phyloP scores from a whole-genome alignment of 495 filamentous ascomycete species.

The Podospora sp. region DNA sequence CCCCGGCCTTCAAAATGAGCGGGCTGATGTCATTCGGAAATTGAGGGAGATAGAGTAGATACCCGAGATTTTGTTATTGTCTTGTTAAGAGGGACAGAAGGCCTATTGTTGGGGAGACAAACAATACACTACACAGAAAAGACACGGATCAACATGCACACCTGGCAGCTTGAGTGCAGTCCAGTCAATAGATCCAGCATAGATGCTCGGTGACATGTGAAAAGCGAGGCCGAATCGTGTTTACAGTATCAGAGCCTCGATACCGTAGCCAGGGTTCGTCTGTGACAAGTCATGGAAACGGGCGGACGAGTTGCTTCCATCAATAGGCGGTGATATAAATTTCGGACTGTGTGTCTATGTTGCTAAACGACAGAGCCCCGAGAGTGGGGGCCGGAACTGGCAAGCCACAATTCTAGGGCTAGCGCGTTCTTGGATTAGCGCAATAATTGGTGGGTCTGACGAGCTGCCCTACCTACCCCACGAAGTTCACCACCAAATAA shows the following conservation, averaged over 20 bases:
- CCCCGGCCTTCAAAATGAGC: slow-evolving; percentile 51
- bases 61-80: neutral
- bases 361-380: too few relatives aligned
- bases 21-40: slow-evolving; percentile 20
- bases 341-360: too few relatives aligned
- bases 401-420: slow-evolving; percentile 21
- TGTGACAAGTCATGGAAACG: too few relatives aligned
- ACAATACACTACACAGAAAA: neutral
- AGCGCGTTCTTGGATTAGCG: slow-evolving; percentile 36
- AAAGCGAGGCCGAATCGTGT: too few relatives aligned
- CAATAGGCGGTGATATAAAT: too few relatives aligned
- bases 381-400: neutral
- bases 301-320: too few relatives aligned
- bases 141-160: neutral
- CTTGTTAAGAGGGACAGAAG: neutral
- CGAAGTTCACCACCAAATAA: slow-evolving; percentile 35
- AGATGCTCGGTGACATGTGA: too few relatives aligned
- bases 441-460: neutral
- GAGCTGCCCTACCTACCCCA: slow-evolving; percentile 29
- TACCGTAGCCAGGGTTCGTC: too few relatives aligned
- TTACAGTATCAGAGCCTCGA: too few relatives aligned
- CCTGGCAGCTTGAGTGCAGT: neutral
- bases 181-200: too few relatives aligned
- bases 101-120: neutral
- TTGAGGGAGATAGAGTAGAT: slow-evolving; percentile 29